A percentile compares a stretch with the other conserved stretches of the same genome.
phyloP scores from a whole-genome alignment of 1,139 yeast genomes.

The Candida neerlandica region DNA sequence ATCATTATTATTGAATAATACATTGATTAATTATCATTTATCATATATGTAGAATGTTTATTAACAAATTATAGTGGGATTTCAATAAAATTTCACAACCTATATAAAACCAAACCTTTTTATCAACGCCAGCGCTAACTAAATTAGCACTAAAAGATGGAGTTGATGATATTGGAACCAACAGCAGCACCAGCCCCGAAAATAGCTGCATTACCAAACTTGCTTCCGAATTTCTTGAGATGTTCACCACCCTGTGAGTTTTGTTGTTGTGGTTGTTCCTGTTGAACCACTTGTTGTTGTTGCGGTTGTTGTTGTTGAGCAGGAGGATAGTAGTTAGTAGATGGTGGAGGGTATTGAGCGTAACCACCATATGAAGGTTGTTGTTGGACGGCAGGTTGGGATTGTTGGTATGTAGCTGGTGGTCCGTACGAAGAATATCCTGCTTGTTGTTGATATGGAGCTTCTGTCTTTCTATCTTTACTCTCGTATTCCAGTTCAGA shows the following conservation, averaged over 20 bases:
- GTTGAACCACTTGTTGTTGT: slow-evolving; percentile 16
- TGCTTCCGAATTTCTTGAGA: slow-evolving; percentile 73
- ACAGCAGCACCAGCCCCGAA: slow-evolving; percentile 98
- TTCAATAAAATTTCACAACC: not conserved
- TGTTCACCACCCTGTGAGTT: slow-evolving; percentile 30
- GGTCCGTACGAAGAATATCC: slow-evolving; percentile 9
- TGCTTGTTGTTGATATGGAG: slow-evolving; percentile 12
- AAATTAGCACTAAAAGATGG: slow-evolving; percentile 65
- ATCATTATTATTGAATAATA: too few relatives aligned
- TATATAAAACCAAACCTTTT: not conserved
- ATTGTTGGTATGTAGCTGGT: slow-evolving; percentile 14
- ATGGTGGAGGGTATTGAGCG: slow-evolving; percentile 54
- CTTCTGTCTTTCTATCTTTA: slow-evolving; percentile 12
- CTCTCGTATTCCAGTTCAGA: slow-evolving; percentile 37
- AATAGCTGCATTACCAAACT: slow-evolving; percentile 88
- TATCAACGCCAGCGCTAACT: not conserved
- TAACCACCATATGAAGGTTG: slow-evolving; percentile 46
- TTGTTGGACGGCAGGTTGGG: slow-evolving; percentile 17
- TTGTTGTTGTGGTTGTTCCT: slow-evolving; percentile 22
- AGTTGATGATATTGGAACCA: slow-evolving; percentile 84
- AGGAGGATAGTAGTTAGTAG: slow-evolving; percentile 43
- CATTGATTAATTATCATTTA: too few relatives aligned
- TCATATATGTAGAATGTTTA: too few relatives aligned
- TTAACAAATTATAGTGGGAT: too few relatives aligned
- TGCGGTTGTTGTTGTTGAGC: slow-evolving; percentile 33